Conservation (phyloP, 1,139 yeast genomes). For the Taphrina deformans region DNA sequence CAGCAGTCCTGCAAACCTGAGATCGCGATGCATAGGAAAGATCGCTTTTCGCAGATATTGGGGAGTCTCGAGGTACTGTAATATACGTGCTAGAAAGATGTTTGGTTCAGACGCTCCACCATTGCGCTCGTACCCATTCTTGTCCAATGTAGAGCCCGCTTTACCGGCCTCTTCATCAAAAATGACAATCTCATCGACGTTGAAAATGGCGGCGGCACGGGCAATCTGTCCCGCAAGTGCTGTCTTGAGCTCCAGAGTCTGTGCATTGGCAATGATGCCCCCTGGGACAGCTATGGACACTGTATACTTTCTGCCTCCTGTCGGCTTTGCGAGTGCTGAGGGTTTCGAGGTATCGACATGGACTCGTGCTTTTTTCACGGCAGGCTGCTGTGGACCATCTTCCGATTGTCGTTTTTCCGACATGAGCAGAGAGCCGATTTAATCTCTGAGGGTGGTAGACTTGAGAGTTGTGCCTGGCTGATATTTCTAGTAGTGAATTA, state of each 20-base stretch:
- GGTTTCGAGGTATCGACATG: constrained; percentile 29
- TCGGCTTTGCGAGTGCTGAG: constrained; percentile 22
- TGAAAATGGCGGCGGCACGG: constrained; percentile 31
- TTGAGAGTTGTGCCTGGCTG: not conserved
- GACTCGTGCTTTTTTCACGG: not conserved
- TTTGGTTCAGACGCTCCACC: constrained; percentile 21
- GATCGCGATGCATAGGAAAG: constrained; percentile 34
- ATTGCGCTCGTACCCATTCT: constrained; percentile 24
- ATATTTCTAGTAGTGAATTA: not conserved
- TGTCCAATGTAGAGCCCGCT: not conserved
- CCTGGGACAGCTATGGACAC: constrained; percentile 36
- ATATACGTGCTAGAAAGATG: constrained; percentile 25
- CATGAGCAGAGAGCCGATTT: too few relatives aligned
- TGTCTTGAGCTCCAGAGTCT: constrained; percentile 34
- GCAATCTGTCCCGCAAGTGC: constrained; percentile 35
- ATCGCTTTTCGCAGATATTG: constrained; percentile 32
- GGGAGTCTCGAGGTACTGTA: constrained; percentile 36
- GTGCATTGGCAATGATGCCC: constrained; percentile 32
- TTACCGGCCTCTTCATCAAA: constrained; percentile 33
- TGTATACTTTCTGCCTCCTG: constrained; percentile 19
- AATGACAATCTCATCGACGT: constrained; percentile 34
- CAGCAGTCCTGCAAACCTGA: constrained; percentile 34
- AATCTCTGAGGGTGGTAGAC: too few relatives aligned
- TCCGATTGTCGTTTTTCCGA: constrained; percentile 7
- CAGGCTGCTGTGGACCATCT: not conserved